A percentile compares a stretch with the other conserved stretches of the same genome.
Evolutionary conservation across 176 grass and related monocot species (phyloP).

Genomic region (Aegilops sharonensis): DNA sequence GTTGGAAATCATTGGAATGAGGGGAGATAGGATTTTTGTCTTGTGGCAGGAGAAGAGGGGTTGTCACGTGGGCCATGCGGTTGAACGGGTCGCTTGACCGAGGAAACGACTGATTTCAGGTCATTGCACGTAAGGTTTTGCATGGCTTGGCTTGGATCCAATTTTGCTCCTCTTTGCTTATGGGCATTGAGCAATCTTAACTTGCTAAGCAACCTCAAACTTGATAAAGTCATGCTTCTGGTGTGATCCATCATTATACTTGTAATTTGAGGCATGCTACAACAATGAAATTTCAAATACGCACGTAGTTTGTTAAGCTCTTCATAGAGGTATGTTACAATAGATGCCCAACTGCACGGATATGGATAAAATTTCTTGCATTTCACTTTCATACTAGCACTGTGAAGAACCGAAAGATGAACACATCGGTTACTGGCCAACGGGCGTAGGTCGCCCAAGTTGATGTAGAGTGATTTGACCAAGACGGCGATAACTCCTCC

Average conservation of each 20-base stretch:
- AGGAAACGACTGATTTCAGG: background rate
- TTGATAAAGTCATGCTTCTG: background rate
- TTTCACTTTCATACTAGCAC: too few relatives aligned
- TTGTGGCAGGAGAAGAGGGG: background rate
- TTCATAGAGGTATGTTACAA: too few relatives aligned
- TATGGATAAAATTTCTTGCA: too few relatives aligned
- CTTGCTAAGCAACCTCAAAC: background rate
- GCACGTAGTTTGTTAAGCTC: background rate
- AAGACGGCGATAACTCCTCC: too few relatives aligned
- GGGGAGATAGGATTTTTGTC: background rate
- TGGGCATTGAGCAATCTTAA: background rate
- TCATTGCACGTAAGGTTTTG: conserved; percentile 13
- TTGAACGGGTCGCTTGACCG: conserved; percentile 3
- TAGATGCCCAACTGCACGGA: too few relatives aligned
- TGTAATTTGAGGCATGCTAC: background rate
- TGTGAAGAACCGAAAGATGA: too few relatives aligned
- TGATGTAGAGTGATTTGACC: too few relatives aligned
- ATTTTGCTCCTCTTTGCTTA: background rate
- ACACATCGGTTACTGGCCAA: too few relatives aligned
- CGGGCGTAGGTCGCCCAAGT: too few relatives aligned
- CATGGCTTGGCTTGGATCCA: background rate
- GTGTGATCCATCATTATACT: background rate
- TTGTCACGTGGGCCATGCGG: conserved; percentile 20
- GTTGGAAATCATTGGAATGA: background rate
- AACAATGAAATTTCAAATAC: background rate